Base-by-base conservation (phyloP, 1,139 yeast genomes). In the Scheffersomyces cryptocercus region DNA sequence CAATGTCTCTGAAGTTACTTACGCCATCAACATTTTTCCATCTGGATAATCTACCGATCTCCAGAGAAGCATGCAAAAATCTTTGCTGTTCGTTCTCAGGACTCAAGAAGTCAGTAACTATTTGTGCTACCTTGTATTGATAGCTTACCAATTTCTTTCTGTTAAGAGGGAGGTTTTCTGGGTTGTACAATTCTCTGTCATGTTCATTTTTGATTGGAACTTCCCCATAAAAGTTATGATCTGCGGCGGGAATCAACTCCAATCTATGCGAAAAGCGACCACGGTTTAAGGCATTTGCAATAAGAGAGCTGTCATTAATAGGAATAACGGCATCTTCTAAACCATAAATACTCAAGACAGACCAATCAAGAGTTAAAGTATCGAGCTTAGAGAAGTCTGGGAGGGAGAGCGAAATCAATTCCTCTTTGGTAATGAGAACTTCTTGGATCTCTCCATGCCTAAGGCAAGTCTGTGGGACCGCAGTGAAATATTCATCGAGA, bases 171-270 rank as follows among this genome's bases (percentile, higher is more conserved):
- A 70, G 56, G 2, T 61, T 52, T 3, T 55, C 48, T 0, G 75
- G 75, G 47, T 78, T 78, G 42, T 51, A 54, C 2, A 52, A 57
- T 11, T 64, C 70, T 24, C 55, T 60, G 9, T 50, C 53, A 12
- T 48, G 53, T 5, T 58, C 68, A 20, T 65, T 63, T 10, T 57
- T 59, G 46, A 70, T 71, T 14, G 57, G 61, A 3, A 58, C 56
- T 1, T 59, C 55, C 0, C 95, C 93, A 56, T 76, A 84, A 56
- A 78, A 90, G 56, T 88, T 87, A 62, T 91, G 97, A 59, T 89
- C 93, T 0, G 96, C 96, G 37, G 71, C 73, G 0, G 79, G 77
- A 9, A 91, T 68, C 16, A 88, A 62, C 36, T 73, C 71, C 44
- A 89, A 67, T 9, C 73, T 67, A 55, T 87, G 93, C 4, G 75